Percentiles rank a stretch among this genome's conserved stretches.
Evolutionary conservation across 2,329 filamentous ascomycete genomes (phyloP).

Genomic region (Fusarium oxysporum): DNA sequence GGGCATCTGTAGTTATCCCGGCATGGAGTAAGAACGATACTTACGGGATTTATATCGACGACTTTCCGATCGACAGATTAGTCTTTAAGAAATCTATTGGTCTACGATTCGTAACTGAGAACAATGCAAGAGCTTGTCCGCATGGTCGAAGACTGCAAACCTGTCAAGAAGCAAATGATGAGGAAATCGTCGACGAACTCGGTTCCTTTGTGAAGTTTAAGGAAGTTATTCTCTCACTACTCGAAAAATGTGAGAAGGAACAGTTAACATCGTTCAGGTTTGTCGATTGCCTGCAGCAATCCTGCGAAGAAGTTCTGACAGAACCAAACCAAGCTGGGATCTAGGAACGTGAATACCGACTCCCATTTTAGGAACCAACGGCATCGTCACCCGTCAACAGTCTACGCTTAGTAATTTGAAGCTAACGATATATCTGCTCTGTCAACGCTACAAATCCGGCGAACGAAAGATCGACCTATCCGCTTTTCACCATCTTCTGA

Average conservation of each 20-base stretch:
- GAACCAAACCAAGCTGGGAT: not conserved
- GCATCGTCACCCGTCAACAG: not conserved
- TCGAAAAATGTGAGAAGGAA: not conserved
- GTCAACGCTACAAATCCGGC: not conserved
- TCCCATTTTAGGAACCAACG: not conserved
- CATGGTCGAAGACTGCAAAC: not conserved
- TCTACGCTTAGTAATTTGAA: not conserved
- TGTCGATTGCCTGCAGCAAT: not conserved
- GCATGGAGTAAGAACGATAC: not conserved
- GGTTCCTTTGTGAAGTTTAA: not conserved
- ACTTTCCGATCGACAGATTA: not conserved
- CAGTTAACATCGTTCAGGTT: not conserved
- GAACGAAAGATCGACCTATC: not conserved
- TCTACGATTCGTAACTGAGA: not conserved
- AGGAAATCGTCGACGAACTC: too few species aligned
- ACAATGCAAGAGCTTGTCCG: not conserved
- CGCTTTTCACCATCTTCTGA: not conserved
- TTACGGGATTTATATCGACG: not conserved
- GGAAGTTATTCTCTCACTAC: not conserved
- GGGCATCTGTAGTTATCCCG: not conserved
- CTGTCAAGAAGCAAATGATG: not conserved
- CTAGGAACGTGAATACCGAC: not conserved
- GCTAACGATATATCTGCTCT: not conserved
- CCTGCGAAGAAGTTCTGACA: not conserved
- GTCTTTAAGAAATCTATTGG: fast-evolving